A percentile compares a stretch with the other conserved stretches of the same genome.
These are phyloP conservation scores for Dianthus caryophyllus DNA, from an alignment of 148 eudicot genomes.

Conservation along the genomic window DNA sequence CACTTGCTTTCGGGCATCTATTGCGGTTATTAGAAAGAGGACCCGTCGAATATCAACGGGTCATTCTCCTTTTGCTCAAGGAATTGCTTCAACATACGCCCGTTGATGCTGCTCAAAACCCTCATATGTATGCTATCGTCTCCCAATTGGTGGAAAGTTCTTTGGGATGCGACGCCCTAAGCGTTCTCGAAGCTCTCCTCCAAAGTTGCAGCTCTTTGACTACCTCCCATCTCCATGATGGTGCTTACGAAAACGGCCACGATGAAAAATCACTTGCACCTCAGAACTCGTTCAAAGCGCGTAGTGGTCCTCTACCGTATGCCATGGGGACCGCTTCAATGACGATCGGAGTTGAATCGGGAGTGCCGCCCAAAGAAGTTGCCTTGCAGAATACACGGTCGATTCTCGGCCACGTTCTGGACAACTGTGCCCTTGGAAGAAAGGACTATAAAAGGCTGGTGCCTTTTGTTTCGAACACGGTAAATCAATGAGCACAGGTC, in stretches of 20 bases:
- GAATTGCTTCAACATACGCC: conserved; percentile 96
- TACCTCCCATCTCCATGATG: conserved; percentile 62
- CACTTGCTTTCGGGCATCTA: conserved; percentile 90
- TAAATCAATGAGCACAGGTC: conserved; percentile 37
- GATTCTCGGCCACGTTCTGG: conserved; percentile 83
- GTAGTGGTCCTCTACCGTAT: conserved; percentile 81
- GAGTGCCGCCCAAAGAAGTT: conserved; percentile 68
- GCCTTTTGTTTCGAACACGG: conserved; percentile 72
- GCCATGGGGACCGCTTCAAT: conserved; percentile 40
- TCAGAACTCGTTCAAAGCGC: conserved; percentile 85
- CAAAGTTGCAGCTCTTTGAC: conserved; percentile 89
- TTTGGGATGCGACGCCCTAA: conserved; percentile 92
- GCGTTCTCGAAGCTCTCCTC: conserved; percentile 90
- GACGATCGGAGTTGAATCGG: conserved; percentile 42
- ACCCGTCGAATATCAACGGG: conserved; percentile 88
- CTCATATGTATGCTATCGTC: conserved; percentile 97
- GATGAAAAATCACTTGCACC: conserved; percentile 83
- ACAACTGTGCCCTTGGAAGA: conserved; percentile 84
- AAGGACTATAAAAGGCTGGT: conserved; percentile 83
- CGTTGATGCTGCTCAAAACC: conserved; percentile 96
- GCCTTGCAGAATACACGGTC: conserved; percentile 82
- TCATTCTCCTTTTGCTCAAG: conserved; percentile 79
- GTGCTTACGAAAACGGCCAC: conserved; percentile 55
- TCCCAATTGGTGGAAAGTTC: conserved; percentile 99
- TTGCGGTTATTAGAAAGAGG: conserved; percentile 82